These are phyloP conservation scores for Rutidosis leptorrhynchoides DNA, from an alignment of 129 eudicot genomes.

Conservation along the genomic window DNA sequence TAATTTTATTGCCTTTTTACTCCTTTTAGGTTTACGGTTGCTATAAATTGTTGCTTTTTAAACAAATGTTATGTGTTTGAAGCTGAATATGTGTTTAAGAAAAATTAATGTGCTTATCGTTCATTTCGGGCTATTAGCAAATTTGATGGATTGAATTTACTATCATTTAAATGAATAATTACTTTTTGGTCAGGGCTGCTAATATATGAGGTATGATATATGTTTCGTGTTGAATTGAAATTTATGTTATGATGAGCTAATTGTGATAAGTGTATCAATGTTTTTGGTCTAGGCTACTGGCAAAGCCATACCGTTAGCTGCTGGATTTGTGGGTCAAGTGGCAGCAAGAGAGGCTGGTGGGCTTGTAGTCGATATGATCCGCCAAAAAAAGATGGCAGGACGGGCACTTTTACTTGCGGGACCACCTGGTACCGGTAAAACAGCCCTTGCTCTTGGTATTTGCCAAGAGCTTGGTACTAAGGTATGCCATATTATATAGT, in stretches of 20 bases:
- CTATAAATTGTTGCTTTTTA: no score
- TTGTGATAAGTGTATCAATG: not conserved
- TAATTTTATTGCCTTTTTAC: not conserved
- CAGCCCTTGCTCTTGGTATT: slow-evolving; percentile 95
- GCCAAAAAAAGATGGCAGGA: slow-evolving; percentile 99
- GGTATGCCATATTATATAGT: slow-evolving; percentile 34
- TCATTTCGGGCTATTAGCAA: no score
- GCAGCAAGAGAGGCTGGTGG: slow-evolving; percentile 96
- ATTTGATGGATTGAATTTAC: no score
- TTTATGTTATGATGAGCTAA: not conserved
- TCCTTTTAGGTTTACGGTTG: no score
- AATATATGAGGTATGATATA: no score
- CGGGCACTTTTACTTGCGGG: slow-evolving; percentile 86
- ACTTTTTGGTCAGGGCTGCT: no score
- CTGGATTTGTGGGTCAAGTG: slow-evolving; percentile 93
- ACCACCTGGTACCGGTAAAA: slow-evolving; percentile 99
- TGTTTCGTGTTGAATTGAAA: not conserved
- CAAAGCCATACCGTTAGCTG: slow-evolving; percentile 75
- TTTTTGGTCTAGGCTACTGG: slow-evolving; percentile 41
- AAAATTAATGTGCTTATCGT: no score
- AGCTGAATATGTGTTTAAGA: no score
- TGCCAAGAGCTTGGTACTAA: slow-evolving; percentile 96
- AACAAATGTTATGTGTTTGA: no score
- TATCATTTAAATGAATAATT: no score
- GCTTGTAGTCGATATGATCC: slow-evolving; percentile 96